Conservation (phyloP, 2,329 filamentous ascomycete species). For the Exophiala alcalophila region DNA sequence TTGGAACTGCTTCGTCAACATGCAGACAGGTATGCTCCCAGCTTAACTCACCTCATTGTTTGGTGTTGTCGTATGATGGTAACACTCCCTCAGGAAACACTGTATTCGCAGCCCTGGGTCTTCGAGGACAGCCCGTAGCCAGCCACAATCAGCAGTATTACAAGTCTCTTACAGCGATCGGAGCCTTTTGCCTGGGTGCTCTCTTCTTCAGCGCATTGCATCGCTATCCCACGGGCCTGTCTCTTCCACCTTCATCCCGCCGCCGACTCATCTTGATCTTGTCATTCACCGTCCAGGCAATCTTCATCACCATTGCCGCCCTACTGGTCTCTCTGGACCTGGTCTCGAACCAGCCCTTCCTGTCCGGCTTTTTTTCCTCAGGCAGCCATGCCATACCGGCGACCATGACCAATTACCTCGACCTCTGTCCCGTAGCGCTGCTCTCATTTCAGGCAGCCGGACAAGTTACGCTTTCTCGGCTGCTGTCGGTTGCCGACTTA, state of each 20-base stretch:
- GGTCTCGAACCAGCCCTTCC: slow-evolving; percentile 33
- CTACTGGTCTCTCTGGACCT: slow-evolving; percentile 37
- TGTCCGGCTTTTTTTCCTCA: slow-evolving; percentile 28
- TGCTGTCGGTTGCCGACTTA: slow-evolving; percentile 44
- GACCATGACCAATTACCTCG: slow-evolving; percentile 26
- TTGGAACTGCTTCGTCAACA: slow-evolving; percentile 48
- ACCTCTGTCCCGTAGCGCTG: slow-evolving; percentile 40
- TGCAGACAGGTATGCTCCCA: slow-evolving; percentile 44
- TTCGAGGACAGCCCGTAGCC: slow-evolving; percentile 39
- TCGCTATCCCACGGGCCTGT: slow-evolving; percentile 35
- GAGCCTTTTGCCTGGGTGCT: slow-evolving; percentile 39
- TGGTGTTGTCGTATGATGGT: too few relatives aligned
- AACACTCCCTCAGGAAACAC: slow-evolving; percentile 43
- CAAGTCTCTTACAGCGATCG: slow-evolving; percentile 43
- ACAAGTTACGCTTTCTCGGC: slow-evolving; percentile 43
- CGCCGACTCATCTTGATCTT: slow-evolving; percentile 40
- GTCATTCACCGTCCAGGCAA: slow-evolving; percentile 41
- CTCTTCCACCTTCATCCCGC: slow-evolving; percentile 32
- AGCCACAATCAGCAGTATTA: slow-evolving; percentile 42
- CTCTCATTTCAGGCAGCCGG: slow-evolving; percentile 43
- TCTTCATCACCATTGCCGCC: slow-evolving; percentile 36
- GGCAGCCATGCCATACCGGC: slow-evolving; percentile 15
- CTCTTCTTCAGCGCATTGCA: slow-evolving; percentile 41
- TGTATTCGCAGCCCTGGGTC: slow-evolving; percentile 44
- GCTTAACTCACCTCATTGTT: background rate